Conservation (phyloP, 345 rosid species). For the Eucalyptus polybractea region DNA sequence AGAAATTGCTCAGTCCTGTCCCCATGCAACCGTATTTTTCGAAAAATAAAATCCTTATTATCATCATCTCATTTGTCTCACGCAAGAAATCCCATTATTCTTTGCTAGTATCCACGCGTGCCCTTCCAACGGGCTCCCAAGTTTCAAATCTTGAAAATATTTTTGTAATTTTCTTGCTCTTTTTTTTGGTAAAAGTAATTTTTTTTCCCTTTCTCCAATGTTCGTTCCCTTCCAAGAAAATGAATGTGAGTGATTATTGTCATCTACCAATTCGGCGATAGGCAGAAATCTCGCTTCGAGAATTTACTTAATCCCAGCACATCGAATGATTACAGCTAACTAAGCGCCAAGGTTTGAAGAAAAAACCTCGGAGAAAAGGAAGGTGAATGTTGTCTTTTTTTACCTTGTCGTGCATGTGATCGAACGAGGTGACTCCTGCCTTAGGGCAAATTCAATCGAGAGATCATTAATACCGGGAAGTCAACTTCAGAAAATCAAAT, state of each 20-base stretch:
- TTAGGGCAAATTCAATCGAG: neutral
- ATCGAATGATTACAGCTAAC: neutral
- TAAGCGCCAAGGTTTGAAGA: neutral
- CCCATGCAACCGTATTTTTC: neutral
- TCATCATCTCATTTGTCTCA: neutral
- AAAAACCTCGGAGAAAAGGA: neutral
- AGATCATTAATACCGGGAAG: neutral
- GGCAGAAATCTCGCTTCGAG: neutral
- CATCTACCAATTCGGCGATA: neutral
- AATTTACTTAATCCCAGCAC: neutral
- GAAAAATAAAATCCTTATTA: neutral
- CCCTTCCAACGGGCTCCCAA: neutral
- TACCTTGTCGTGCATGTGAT: neutral
- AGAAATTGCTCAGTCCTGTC: neutral
- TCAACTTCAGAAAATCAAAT: neutral
- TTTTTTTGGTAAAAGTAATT: too few relatives aligned
- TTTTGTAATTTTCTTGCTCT: neutral
- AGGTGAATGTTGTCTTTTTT: neutral
- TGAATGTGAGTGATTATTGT: neutral
- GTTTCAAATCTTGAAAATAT: neutral
- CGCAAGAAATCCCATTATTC: neutral
- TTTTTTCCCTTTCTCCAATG: neutral
- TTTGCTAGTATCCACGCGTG: neutral
- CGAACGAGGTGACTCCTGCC: neutral
- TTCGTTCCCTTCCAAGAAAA: neutral